phyloP scores from a whole-genome alignment of 2,329 filamentous ascomycete species.

The Xylogone sp. region DNA sequence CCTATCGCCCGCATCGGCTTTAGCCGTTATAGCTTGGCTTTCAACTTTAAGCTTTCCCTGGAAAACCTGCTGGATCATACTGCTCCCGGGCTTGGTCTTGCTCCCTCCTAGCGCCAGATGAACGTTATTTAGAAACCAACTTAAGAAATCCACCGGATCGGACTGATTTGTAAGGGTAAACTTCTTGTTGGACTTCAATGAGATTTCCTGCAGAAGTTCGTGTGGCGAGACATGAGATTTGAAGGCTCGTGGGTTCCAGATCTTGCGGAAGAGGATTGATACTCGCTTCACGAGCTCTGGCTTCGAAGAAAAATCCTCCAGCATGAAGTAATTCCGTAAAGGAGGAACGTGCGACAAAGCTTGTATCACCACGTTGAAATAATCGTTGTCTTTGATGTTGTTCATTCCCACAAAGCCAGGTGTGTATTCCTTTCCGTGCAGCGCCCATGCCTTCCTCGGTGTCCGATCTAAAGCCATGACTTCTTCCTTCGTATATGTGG shows the following conservation, averaged over 20 bases:
- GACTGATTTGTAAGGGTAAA: slow-evolving; percentile 90
- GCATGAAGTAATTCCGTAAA: slow-evolving; percentile 85
- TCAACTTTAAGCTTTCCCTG: slow-evolving; percentile 91
- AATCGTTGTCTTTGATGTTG: slow-evolving; percentile 99
- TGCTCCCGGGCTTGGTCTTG: slow-evolving; percentile 78
- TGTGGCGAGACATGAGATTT: slow-evolving; percentile 96
- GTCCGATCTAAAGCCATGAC: slow-evolving; percentile 74
- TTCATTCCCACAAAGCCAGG: slow-evolving; percentile 98
- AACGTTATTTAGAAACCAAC: slow-evolving; percentile 96
- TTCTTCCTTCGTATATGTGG: slow-evolving; percentile 75
- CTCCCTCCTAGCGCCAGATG: slow-evolving; percentile 89
- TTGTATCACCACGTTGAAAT: slow-evolving; percentile 93
- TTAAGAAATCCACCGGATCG: slow-evolving; percentile 93
- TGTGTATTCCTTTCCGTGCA: slow-evolving; percentile 79
- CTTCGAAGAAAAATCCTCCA: slow-evolving; percentile 71
- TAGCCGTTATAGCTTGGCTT: slow-evolving; percentile 88
- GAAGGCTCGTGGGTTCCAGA: slow-evolving; percentile 97
- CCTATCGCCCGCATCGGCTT: slow-evolving; percentile 81
- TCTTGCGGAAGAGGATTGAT: slow-evolving; percentile 87
- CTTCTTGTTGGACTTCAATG: slow-evolving; percentile 83
- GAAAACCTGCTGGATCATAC: slow-evolving; percentile 88
- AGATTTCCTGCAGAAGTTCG: slow-evolving; percentile 93
- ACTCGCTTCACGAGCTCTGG: slow-evolving; percentile 86
- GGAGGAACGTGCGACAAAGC: slow-evolving; percentile 86
- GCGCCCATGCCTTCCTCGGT: slow-evolving; percentile 65